Evolutionary conservation across 495 filamentous ascomycete species (phyloP).

Genomic region (Podospora appendiculata): DNA sequence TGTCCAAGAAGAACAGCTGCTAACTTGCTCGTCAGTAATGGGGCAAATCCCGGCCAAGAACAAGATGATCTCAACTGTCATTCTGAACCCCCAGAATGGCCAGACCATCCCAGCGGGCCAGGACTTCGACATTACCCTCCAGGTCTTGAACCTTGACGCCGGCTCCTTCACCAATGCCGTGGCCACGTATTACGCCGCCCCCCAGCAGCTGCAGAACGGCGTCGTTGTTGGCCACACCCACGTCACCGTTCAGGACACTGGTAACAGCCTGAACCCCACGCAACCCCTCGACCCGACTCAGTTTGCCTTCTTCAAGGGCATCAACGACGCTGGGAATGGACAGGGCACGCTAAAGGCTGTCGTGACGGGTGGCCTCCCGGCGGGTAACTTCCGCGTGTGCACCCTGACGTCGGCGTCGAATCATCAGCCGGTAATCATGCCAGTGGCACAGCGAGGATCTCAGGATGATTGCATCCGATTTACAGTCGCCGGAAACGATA

Average conservation of each 20-base stretch:
- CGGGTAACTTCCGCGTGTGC: slow-evolving; percentile 21
- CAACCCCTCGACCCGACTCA: slow-evolving; percentile 31
- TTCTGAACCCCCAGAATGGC: slow-evolving; percentile 37
- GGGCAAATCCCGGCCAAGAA: slow-evolving; percentile 49
- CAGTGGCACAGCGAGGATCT: slow-evolving; percentile 19
- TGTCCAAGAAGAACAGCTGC: background rate
- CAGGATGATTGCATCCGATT: slow-evolving; percentile 24
- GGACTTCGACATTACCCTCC: slow-evolving; percentile 45
- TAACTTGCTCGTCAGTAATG: slow-evolving; percentile 37
- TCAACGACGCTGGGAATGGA: slow-evolving; percentile 19
- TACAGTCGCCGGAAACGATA: slow-evolving; percentile 9
- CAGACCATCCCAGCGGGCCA: slow-evolving; percentile 29
- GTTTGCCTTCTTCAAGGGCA: slow-evolving; percentile 21
- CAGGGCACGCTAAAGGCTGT: slow-evolving; percentile 13
- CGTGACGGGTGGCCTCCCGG: slow-evolving; percentile 15
- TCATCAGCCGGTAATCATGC: slow-evolving; percentile 24
- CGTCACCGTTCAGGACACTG: slow-evolving; percentile 50
- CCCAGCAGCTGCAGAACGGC: slow-evolving; percentile 39
- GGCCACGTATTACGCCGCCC: slow-evolving; percentile 51
- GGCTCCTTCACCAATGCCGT: slow-evolving; percentile 50
- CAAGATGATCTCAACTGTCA: slow-evolving; percentile 52
- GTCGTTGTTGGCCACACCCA: slow-evolving; percentile 52
- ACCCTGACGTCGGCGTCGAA: slow-evolving; percentile 16
- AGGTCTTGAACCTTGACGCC: slow-evolving; percentile 44
- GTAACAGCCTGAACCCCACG: slow-evolving; percentile 26